phyloP scores from a whole-genome alignment of 331 rosid genomes.

The Rosa hybrid region DNA sequence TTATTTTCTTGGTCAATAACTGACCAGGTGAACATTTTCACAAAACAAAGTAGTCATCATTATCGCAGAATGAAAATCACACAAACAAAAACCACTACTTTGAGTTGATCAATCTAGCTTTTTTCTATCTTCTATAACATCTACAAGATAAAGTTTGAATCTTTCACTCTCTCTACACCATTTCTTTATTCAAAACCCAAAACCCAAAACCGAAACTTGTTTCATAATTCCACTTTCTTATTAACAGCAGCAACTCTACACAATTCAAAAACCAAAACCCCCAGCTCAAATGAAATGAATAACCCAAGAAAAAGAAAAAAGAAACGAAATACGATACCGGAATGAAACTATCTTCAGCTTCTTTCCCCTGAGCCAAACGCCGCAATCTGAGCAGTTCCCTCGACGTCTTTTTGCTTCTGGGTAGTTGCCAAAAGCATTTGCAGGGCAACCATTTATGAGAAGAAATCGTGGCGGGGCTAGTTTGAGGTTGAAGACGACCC shows the following conservation, averaged over 20 bases:
- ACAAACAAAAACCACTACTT: too few species aligned
- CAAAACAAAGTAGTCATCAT: too few species aligned
- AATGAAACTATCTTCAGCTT: conserved; percentile 57
- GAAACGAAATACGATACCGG: conserved; percentile 42
- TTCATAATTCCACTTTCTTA: not conserved
- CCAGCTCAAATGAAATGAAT: conserved; percentile 1
- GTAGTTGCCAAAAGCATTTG: conserved; percentile 36
- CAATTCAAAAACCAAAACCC: conserved; percentile 3
- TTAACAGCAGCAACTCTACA: not conserved
- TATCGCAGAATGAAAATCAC: too few species aligned
- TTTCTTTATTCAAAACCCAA: not conserved
- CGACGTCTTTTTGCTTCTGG: conserved; percentile 24
- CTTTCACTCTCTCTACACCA: not conserved
- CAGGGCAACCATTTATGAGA: not conserved
- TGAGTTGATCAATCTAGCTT: not conserved
- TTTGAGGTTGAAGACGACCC: conserved; percentile 30
- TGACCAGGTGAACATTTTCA: too few species aligned
- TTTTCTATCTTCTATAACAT: not conserved
- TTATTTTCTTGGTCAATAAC: too few species aligned
- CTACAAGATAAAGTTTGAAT: not conserved
- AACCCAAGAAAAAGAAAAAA: not conserved
- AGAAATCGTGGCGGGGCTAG: conserved; percentile 31
- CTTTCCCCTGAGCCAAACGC: conserved; percentile 59
- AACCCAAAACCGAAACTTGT: not conserved
- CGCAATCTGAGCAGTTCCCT: conserved; percentile 27